These are phyloP conservation scores for Postia placenta DNA, from an alignment of 768 basidiomycete species.

Conservation along the genomic window DNA sequence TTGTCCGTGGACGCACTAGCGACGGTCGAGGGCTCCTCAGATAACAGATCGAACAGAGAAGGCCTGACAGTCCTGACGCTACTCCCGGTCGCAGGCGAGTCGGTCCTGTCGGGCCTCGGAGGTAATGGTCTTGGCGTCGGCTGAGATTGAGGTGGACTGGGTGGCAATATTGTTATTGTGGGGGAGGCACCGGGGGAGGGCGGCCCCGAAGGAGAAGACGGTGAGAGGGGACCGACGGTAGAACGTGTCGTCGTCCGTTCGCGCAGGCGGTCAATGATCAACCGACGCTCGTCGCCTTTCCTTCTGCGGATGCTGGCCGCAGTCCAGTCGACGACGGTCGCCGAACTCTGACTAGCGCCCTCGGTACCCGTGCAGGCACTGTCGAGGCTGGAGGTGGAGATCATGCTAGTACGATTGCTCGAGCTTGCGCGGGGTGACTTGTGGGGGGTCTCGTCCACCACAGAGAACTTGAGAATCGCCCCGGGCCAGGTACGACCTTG, in stretches of 20 bases:
- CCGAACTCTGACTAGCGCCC: slow-evolving; percentile 7
- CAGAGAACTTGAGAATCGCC: slow-evolving; percentile 55
- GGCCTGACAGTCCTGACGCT: slow-evolving; percentile 14
- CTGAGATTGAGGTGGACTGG: neutral
- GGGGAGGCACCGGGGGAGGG: slow-evolving; percentile 77
- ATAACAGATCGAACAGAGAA: slow-evolving; percentile 16
- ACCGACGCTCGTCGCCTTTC: slow-evolving; percentile 11
- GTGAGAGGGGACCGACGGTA: neutral
- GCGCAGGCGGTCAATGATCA: slow-evolving; percentile 19
- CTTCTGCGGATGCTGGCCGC: slow-evolving; percentile 4
- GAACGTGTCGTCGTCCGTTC: slow-evolving; percentile 13
- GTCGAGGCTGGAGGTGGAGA: neutral
- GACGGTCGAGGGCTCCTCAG: neutral
- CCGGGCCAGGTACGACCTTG: slow-evolving; percentile 47
- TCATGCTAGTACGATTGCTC: slow-evolving; percentile 2
- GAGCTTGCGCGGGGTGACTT: slow-evolving; percentile 22
- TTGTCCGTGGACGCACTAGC: neutral
- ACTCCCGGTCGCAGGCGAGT: slow-evolving; percentile 1
- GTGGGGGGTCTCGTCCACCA: slow-evolving; percentile 45
- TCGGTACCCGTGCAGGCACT: slow-evolving; percentile 4
- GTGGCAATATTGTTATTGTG: slow-evolving; percentile 27
- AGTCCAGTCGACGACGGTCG: slow-evolving; percentile 11
- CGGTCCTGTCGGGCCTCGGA: slow-evolving; percentile 5
- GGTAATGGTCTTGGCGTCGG: slow-evolving; percentile 10
- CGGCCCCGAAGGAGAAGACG: slow-evolving; percentile 55